Base-by-base conservation (phyloP, 331 rosid species). In the Rosa hybrid region DNA sequence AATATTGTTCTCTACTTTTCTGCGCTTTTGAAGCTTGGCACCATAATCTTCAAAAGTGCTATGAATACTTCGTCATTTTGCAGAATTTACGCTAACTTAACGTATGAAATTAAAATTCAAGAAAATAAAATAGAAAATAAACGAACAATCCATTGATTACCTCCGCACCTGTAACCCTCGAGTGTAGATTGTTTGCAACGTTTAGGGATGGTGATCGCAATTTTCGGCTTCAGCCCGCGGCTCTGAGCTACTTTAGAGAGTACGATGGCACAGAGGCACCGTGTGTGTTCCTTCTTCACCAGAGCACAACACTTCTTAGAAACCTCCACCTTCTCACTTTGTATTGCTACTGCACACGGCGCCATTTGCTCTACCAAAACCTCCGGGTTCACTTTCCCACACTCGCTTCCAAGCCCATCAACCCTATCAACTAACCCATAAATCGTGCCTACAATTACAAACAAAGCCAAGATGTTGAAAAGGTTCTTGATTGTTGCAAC, bases 251-350 rank as follows among this genome's bases (percentile, higher is more conserved):
- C 30, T n/a, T 44, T 20, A 27, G 70, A 77, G 34, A 62, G 70
- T 21, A 77, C n/a, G n/a, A 54, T 65, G 71, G 68, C 70, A 6
- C 79, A 77, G 25, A 50, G 71, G 82, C 79, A 56, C 82, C 38
- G 4, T 34, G 38, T 34, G 38, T 34, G 38, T 34, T 34, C 38
- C 38, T 34, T 34, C 38, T 34, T 34, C 38, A 34, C 38, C 38
- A 34, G 38, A 34, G 38, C 38, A 34, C 38, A 77, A 68, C 79
- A 77, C 41, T 51, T 64, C 4, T 8, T 23, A 39, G 78, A 11
- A 42, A 82, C 85, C 75, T 1, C 42, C 12, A 44, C 75, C 11
- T 64, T 77, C 21, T 30, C 64, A 12, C 44, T 45, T 12, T 64
- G 63, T 1, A 53, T 12, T 6, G 76, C 70, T 6, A 54, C 77